These are phyloP conservation scores for Diaporthe nobilis DNA, from an alignment of 2,329 filamentous ascomycete genomes.

Conservation along the genomic window DNA sequence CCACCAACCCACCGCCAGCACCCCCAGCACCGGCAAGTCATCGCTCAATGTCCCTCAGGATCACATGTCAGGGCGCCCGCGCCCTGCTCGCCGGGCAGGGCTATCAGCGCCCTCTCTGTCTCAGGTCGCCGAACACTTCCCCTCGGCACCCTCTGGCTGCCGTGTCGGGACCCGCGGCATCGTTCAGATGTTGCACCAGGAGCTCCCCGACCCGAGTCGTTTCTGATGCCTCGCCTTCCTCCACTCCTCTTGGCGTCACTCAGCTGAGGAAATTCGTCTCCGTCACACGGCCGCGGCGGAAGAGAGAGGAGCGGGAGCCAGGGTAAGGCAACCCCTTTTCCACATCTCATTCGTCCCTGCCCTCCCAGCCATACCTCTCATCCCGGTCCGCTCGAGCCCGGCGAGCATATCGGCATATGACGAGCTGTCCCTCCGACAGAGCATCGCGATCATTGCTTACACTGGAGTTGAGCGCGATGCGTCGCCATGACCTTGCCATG, in stretches of 20 bases:
- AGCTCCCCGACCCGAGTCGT: slow-evolving; percentile 4
- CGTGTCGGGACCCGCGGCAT: not conserved
- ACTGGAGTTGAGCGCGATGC: not conserved
- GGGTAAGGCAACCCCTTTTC: slow-evolving; percentile 32
- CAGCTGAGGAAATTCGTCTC: slow-evolving; percentile 39
- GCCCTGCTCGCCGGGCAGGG: slow-evolving; percentile 17
- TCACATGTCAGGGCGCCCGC: slow-evolving; percentile 37
- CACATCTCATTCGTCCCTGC: not conserved
- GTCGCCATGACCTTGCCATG: not conserved
- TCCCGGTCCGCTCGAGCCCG: slow-evolving; percentile 15
- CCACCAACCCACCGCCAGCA: not conserved
- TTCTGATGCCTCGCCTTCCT: slow-evolving; percentile 1
- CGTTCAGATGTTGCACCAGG: not conserved
- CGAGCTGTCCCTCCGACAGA: not conserved
- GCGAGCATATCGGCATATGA: not conserved
- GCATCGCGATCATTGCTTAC: slow-evolving; percentile 3
- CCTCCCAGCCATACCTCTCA: not conserved
- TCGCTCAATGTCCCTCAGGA: slow-evolving; percentile 30
- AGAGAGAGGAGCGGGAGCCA: slow-evolving; percentile 33
- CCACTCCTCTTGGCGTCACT: not conserved
- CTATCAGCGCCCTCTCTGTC: slow-evolving; percentile 17
- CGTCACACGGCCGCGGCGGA: slow-evolving; percentile 32
- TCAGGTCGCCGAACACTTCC: slow-evolving; percentile 4
- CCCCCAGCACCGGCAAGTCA: not conserved
- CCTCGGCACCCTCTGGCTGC: slow-evolving; percentile 2